Base-by-base conservation (phyloP, 2,329 filamentous ascomycete genomes). In the Penicillium glabrum region DNA sequence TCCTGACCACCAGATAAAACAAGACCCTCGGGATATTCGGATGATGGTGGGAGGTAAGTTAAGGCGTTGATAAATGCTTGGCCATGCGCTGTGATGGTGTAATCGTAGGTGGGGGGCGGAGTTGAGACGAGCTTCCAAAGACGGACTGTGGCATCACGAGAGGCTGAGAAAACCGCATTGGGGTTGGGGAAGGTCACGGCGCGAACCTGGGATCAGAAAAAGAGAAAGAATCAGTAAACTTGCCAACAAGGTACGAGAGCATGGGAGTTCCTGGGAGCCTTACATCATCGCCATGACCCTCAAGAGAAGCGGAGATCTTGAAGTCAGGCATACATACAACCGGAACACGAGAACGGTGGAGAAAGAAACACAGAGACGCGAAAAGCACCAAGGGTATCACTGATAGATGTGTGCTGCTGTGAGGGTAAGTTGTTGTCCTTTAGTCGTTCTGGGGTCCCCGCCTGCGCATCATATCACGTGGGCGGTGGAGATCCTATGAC, bases 231-330 rank as follows among this genome's bases (percentile, higher is more conserved):
- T 95, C 62, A 54, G 91, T 96, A 62, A 67, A 63, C 51, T 23
- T 44, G 47, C 44, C 51, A 54, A 54, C 59, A 50, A 63, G 54
- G 61, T 61, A 61, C 48, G 55, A 31, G 51, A 53, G 43, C 46
- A 59, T 57, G 61, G 60, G 56, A 59, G 46, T 41, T 41, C 46
- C 46, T 31, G 31, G 50, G 46, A 53, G 56, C 53, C 87, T 77
- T 82, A 97, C 95, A 86, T 99, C 95, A 74, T 95, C 89, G 75
- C 95, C 89, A 75, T 99, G 95, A 70, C 91, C 93, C 66, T 87
- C 80, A 64, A 99, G 84, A 71, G 91, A 89, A 66, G 93, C 92
- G 60, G 95, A 96, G 70, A 99, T 86, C 83, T 93, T 96, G 83
- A 91, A 98, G 73, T 92, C 88, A 75, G 83, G 80, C 89, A 93